These are phyloP conservation scores for Trematosphaeria pertusa DNA, from an alignment of 2,329 filamentous ascomycete species.

Conservation along the genomic window DNA sequence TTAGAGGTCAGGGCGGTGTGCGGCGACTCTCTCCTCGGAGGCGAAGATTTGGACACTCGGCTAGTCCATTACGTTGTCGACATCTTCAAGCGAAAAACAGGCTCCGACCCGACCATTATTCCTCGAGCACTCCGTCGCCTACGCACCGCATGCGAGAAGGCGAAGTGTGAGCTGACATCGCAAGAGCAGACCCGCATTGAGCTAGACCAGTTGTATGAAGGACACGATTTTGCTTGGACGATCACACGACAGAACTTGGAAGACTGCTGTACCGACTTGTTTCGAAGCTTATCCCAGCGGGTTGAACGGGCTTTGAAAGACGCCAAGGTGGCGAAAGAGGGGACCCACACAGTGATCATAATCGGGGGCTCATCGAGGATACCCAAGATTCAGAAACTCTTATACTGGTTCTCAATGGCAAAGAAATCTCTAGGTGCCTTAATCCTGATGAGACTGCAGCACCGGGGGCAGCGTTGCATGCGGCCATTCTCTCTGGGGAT, in stretches of 20 bases:
- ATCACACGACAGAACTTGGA: slow-evolving; percentile 93
- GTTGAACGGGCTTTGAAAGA: slow-evolving; percentile 96
- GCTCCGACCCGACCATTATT: no score
- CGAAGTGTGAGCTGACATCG: slow-evolving; percentile 89
- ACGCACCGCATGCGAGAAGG: slow-evolving; percentile 96
- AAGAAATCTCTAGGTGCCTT: slow-evolving; percentile 96
- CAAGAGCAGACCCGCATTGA: slow-evolving; percentile 88
- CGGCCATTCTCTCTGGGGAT: slow-evolving; percentile 87
- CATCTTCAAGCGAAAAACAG: slow-evolving; percentile 95
- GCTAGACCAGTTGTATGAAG: slow-evolving; percentile 91
- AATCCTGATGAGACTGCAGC: slow-evolving; percentile 97
- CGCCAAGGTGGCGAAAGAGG: slow-evolving; percentile 88
- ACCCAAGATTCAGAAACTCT: slow-evolving; percentile 87
- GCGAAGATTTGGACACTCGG: slow-evolving; percentile 95
- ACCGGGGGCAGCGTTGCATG: slow-evolving; percentile 92
- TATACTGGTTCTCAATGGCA: slow-evolving; percentile 85
- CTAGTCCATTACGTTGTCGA: slow-evolving; percentile 93
- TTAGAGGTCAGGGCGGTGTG: slow-evolving; percentile 87
- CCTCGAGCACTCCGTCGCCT: slow-evolving; percentile 95
- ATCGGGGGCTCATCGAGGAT: slow-evolving; percentile 97
- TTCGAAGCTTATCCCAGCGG: slow-evolving; percentile 95
- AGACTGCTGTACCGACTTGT: slow-evolving; percentile 79
- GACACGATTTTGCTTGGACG: slow-evolving; percentile 94
- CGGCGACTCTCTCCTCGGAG: no score
- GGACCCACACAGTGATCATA: slow-evolving; percentile 90